Base-by-base conservation (phyloP, 2,329 filamentous ascomycete species). In the Colletotrichum liriopes region DNA sequence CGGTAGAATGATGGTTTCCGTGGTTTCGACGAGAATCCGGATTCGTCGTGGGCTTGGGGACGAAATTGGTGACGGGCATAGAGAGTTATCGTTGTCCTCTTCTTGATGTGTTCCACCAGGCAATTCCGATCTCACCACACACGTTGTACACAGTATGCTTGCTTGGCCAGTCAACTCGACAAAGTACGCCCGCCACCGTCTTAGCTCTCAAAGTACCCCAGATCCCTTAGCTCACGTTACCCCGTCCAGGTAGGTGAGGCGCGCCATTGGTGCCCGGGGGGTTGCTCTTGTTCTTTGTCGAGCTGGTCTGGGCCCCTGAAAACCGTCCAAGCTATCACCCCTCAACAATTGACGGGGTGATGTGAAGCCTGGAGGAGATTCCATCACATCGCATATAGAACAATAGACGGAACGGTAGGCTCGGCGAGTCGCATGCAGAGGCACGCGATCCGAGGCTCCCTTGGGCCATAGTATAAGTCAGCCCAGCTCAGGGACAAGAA, bases 301-400 rank as follows among this genome's bases (percentile, higher is more conserved):
- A 67, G 62, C 65, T 45, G 45, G 55, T 67, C 65, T 67, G 47
- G 65, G 65, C 56, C 58, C 54, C 54, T 47, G 11, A n/a, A 11
- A 65, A 20, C 18, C 43, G 29, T 32, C 63, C 51, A 47, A n/a
- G 23, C 32, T 2, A 39, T 47, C 43, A n/a, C 43, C 35, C 5
- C 23, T 26, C 47, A 51, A 26, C 47, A 23, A 26, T n/a, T 26
- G 45, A n/a, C 3, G n/a, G n/a, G 2, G 11, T 26, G n/a, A 49
- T 49, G n/a, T 49, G n/a, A 26, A 49, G n/a, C 23, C 47, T 23
- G n/a, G 5, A 49, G 47, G 12, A 43, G 41, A 16, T 12, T 43
- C 11, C 16, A 43, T 43, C 35, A 37, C 5, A 11, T 9, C 11
- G 41, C 47, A 35, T 35, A 35, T 11, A 12, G 14, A 18, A 18